These are phyloP conservation scores for Pinus tabuliformis DNA, from an alignment of 75 land plant genomes.

Conservation along the genomic window DNA sequence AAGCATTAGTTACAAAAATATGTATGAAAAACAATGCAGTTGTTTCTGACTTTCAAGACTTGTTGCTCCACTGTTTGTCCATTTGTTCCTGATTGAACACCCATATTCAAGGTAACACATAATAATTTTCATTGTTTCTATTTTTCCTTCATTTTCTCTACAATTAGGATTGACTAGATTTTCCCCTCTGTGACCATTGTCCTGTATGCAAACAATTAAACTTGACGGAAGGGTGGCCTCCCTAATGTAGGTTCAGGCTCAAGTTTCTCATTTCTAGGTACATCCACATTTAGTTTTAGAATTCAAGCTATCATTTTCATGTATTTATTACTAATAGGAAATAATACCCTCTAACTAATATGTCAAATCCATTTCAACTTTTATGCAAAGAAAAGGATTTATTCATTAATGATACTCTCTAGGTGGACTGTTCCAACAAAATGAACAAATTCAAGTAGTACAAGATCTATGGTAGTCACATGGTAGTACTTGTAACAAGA, in stretches of 20 bases:
- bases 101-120: constrained; percentile 93
- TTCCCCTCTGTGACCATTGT: constrained; percentile 69
- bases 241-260: too few relatives aligned
- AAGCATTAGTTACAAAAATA: neutral
- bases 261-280: too few relatives aligned
- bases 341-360: too few relatives aligned
- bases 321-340: too few relatives aligned
- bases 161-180: constrained; percentile 83
- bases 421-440: neutral
- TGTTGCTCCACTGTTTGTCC: constrained; percentile 89
- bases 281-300: too few relatives aligned
- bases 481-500: constrained; percentile 57
- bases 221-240: neutral
- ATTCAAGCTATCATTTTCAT: too few relatives aligned
- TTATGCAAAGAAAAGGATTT: neutral
- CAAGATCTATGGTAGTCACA: too few relatives aligned
- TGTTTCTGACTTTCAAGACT: constrained; percentile 68
- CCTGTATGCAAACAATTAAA: constrained; percentile 19
- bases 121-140: constrained; percentile 83
- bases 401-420: neutral
- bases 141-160: constrained; percentile 92
- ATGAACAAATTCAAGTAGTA: neutral
- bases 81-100: constrained; percentile 73
- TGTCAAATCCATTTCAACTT: neutral
- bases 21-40: neutral